Conservation (phyloP, 169 alveolate species). For the Toxoplasma gondii region DNA sequence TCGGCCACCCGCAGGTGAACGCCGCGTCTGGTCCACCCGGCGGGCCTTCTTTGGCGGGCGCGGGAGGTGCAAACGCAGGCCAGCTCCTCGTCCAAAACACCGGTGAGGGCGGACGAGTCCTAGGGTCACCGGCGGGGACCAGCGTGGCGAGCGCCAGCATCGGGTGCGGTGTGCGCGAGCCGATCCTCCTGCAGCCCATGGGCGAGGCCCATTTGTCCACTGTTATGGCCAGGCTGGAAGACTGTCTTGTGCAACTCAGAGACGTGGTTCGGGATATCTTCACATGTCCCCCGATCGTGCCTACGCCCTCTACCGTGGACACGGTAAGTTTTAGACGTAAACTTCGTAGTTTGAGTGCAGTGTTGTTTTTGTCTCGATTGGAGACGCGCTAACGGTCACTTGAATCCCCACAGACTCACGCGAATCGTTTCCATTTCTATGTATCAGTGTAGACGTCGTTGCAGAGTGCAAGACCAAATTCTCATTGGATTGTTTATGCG, state of each 20-base stretch:
- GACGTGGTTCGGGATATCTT: slow-evolving; percentile 54
- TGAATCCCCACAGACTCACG: too few species aligned
- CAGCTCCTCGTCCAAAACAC: neutral
- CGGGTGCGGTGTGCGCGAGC: neutral
- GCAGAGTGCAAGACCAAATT: too few species aligned
- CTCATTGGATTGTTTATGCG: too few species aligned
- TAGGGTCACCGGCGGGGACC: neutral
- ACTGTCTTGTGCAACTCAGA: slow-evolving; percentile 10
- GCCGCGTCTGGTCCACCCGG: neutral
- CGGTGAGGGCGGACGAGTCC: neutral
- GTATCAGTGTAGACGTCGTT: too few species aligned
- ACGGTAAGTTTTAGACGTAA: neutral
- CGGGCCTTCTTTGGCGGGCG: neutral
- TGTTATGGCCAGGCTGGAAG: slow-evolving; percentile 30
- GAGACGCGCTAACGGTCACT: too few species aligned
- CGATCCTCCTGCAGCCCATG: neutral
- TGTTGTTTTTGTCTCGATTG: neutral
- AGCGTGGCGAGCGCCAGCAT: neutral
- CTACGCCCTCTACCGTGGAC: slow-evolving; percentile 17
- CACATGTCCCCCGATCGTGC: slow-evolving; percentile 49
- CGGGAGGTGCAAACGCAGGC: neutral
- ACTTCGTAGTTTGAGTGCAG: neutral
- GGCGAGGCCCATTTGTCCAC: neutral
- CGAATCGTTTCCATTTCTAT: too few species aligned
- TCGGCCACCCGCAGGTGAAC: neutral